A percentile compares a stretch with the other conserved stretches of the same genome.
These are phyloP conservation scores for Malus asiatica DNA, from an alignment of 306 rosid genomes.

Conservation along the genomic window DNA sequence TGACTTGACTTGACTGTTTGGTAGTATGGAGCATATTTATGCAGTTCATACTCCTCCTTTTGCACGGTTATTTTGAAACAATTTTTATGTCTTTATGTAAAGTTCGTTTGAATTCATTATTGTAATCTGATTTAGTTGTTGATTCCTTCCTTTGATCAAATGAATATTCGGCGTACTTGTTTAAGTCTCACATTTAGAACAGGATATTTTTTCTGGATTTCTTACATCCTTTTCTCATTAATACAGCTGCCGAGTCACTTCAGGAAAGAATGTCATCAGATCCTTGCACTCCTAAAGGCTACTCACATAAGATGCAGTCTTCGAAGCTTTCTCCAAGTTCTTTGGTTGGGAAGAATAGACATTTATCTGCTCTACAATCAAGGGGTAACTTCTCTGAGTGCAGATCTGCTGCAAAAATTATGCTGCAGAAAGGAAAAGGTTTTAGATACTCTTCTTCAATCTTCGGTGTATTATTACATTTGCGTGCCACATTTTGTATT, in stretches of 20 bases:
- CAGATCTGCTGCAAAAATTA: conserved; percentile 70
- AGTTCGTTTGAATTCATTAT: neutral
- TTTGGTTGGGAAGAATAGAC: conserved; percentile 22
- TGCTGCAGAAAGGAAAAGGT: conserved; percentile 93
- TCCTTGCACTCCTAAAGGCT: conserved; percentile 90
- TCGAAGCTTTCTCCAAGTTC: conserved; percentile 48
- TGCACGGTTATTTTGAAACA: neutral
- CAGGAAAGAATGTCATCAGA: conserved; percentile 41
- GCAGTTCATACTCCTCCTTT: neutral
- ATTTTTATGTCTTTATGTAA: neutral
- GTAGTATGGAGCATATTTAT: neutral
- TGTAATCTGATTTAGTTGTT: neutral
- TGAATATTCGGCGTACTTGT: neutral
- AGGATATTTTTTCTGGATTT: conserved; percentile 3
- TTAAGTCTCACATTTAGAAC: neutral
- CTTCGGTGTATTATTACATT: conserved; percentile 7
- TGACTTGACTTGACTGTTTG: neutral
- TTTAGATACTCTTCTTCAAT: neutral
- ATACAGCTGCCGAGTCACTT: conserved; percentile 60
- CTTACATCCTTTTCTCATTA: conserved; percentile 21
- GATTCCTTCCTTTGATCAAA: neutral
- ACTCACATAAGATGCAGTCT: conserved; percentile 38
- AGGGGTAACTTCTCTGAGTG: conserved; percentile 84
- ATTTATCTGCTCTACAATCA: conserved; percentile 43
- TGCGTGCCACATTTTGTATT: conserved; percentile 13